These are phyloP conservation scores for Naumovozyma dairenensis DNA, from an alignment of 805 yeast genomes.

Conservation along the genomic window DNA sequence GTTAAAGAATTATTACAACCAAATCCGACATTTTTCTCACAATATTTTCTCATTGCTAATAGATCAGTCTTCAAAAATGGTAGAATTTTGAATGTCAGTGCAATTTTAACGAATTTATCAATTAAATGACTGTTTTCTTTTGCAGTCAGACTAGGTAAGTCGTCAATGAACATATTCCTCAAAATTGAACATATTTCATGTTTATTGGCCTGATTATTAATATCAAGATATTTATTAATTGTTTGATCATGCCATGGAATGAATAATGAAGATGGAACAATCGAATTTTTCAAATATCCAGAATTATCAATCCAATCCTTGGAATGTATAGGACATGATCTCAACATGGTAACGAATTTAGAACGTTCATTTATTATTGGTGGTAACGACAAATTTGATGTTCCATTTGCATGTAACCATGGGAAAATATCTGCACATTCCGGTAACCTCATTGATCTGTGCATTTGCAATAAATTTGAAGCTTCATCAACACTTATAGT, in stretches of 20 bases:
- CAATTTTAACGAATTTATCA: conserved; percentile 13
- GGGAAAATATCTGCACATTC: conserved; percentile 67
- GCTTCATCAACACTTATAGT: no score
- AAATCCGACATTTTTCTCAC: conserved; percentile 41
- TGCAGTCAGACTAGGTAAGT: conserved; percentile 2
- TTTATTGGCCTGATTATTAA: conserved; percentile 8
- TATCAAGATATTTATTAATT: conserved; percentile 16
- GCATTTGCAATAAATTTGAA: conserved; percentile 3
- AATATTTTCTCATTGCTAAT: conserved; percentile 16
- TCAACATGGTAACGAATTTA: conserved; percentile 30
- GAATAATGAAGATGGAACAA: conserved; percentile 45
- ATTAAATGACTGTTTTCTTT: background rate
- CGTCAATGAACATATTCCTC: conserved; percentile 5
- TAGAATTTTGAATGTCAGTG: conserved; percentile 22
- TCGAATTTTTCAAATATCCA: conserved; percentile 45
- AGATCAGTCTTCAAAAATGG: conserved; percentile 36
- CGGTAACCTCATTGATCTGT: conserved; percentile 35
- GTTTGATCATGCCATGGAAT: conserved; percentile 37
- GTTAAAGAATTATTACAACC: no score
- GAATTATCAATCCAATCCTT: conserved; percentile 20
- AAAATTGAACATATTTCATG: conserved; percentile 16
- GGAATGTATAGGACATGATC: conserved; percentile 18
- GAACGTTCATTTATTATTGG: conserved; percentile 36
- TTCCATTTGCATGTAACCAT: conserved; percentile 78
- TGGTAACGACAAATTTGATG: conserved; percentile 40